Conservation (phyloP, 1,284 basidiomycete species). For the Coriolopsis trogii region DNA sequence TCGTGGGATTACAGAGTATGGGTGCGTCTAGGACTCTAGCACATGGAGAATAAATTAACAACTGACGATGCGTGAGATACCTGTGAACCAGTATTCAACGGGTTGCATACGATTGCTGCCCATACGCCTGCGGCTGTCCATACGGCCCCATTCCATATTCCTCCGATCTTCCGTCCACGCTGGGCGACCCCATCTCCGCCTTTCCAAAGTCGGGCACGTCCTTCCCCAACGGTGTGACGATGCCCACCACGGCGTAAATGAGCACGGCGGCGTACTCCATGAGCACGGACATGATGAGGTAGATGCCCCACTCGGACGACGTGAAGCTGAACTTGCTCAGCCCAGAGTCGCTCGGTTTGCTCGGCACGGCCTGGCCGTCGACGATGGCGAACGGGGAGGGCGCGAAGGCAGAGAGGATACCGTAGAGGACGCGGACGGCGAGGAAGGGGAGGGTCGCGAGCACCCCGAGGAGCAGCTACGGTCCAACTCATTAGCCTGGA, state of each 20-base stretch:
- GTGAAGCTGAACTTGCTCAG: conserved; percentile 55
- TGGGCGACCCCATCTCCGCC: neutral
- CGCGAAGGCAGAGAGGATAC: conserved; percentile 51
- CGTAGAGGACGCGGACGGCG: conserved; percentile 56
- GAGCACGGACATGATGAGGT: conserved; percentile 55
- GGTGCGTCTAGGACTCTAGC: too few species aligned
- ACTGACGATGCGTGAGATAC: too few species aligned
- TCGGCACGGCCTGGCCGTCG: conserved; percentile 10
- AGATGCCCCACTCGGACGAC: conserved; percentile 56
- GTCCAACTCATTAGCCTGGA: too few species aligned
- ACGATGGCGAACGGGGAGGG: conserved; percentile 13
- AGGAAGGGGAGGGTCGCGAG: conserved; percentile 60
- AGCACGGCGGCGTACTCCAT: conserved; percentile 57
- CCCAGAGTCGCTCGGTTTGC: conserved; percentile 6
- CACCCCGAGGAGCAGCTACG: conserved; percentile 56
- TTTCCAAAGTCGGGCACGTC: conserved; percentile 36
- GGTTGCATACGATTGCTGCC: too few species aligned
- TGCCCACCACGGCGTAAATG: conserved; percentile 50
- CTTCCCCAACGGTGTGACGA: conserved; percentile 34
- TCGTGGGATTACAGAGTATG: too few species aligned
- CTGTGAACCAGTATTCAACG: too few species aligned
- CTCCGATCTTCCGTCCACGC: neutral
- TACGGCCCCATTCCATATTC: neutral
- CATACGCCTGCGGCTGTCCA: neutral
- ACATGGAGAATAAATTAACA: too few species aligned